Percentiles rank a stretch among this genome's conserved stretches.
Evolutionary conservation across 2,329 filamentous ascomycete genomes (phyloP).

Genomic region (Aspergillus novofumigatus): DNA sequence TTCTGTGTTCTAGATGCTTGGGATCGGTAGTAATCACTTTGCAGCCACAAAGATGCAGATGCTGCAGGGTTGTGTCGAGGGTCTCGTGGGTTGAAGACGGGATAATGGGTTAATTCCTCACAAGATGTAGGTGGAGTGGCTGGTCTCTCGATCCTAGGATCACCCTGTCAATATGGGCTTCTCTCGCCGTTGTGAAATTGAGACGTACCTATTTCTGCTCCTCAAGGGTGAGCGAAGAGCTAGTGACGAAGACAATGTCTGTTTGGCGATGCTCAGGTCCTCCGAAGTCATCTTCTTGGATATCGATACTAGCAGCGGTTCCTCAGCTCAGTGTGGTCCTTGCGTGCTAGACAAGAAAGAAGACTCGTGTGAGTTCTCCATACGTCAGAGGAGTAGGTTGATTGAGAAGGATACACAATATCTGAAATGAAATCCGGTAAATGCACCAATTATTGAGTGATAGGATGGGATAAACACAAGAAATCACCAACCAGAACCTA

Average conservation of each 20-base stretch:
- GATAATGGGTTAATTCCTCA: conserved; percentile 32
- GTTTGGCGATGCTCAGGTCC: conserved; percentile 4
- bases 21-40: conserved; percentile 10
- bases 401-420: neutral
- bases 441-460: neutral
- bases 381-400: neutral
- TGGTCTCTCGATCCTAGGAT: conserved; percentile 7
- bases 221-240: conserved; percentile 13
- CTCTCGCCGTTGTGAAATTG: neutral
- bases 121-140: conserved; percentile 19
- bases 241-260: conserved; percentile 18
- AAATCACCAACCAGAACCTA: neutral
- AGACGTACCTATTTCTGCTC: conserved; percentile 21
- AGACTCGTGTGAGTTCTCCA: neutral
- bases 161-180: neutral
- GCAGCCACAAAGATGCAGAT: conserved; percentile 7
- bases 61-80: conserved; percentile 31
- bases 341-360: neutral
- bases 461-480: neutral
- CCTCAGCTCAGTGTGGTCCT: neutral
- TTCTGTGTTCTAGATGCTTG: conserved; percentile 12
- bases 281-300: conserved; percentile 2
- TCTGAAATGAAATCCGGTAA: neutral
- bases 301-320: neutral
- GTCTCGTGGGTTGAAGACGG: conserved; percentile 33